Evolutionary conservation across 78 protist species (phyloP), one percentile per base, ranked within the genome.

Genomic region (Capsaspora owczarzaki): DNA sequence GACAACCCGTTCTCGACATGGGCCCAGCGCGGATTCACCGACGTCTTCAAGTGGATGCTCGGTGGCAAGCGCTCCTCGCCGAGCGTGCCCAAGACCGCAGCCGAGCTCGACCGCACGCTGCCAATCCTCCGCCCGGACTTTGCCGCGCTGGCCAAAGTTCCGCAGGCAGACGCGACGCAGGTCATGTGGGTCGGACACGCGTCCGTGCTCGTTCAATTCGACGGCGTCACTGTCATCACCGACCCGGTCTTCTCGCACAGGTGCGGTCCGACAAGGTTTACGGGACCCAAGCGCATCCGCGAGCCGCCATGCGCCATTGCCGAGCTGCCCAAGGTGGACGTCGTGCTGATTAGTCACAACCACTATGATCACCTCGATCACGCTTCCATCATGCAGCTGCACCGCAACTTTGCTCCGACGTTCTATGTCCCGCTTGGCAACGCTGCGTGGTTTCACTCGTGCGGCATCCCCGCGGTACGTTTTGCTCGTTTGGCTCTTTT

Each of bases 281-380:
- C 2, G 14, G 87, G 87, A 1, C 77, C 77, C 0, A 51, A 46
- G 35, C 66, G 87, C 66, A 23, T 23, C 22, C 66, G 66, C 2
- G n/a, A 22, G 49, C 72, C 60, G 19, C 80, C 81, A 27, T 43
- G 33, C 35, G 8, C 4, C 20, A n/a, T 81, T 5, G 35, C 12
- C 25, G 84, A 75, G 20, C 44, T 75, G 0, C 77, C 81, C 31
- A 8, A 5, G 35, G 46, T 74, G 38, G 78, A 82, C 78, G 78
- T 31, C 23, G 82, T 83, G 29, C 0, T 19, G 19, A 31, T 83
- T 29, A 29, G 70, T 0, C 87, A 83, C 79, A 68, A 76, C 74
- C 87, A 83, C 77, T 76, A 76, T 47, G 87, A 83, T 51, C 87
- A 83, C 35, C 81, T 76, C 44, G 87, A 83, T 35, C 33, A 0